A percentile compares a stretch with the other conserved stretches of the same genome.
These are phyloP conservation scores for Zostera marina DNA, from an alignment of 116 monocot genomes.

Conservation along the genomic window DNA sequence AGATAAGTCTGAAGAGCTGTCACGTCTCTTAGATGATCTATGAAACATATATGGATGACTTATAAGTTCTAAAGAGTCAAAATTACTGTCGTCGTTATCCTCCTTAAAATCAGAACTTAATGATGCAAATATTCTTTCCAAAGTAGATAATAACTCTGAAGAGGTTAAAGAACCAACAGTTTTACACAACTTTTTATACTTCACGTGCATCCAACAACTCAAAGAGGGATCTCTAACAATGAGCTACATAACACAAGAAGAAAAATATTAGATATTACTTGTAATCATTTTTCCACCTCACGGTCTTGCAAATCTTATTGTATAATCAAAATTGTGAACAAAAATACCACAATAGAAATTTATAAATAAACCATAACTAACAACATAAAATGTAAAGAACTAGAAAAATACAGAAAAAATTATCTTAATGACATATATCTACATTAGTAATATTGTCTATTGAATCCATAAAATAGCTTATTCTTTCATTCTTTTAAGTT, in stretches of 20 bases:
- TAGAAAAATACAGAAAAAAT: no score
- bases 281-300: neutral
- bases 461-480: no score
- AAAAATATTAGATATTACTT: neutral
- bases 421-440: no score
- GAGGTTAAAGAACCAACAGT: conserved; percentile 17
- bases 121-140: conserved; percentile 50
- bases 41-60: conserved; percentile 5
- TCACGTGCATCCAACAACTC: conserved; percentile 48
- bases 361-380: no score
- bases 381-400: no score
- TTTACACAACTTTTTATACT: conserved; percentile 36
- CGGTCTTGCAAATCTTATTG: neutral
- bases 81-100: conserved; percentile 19
- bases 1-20: conserved; percentile 11
- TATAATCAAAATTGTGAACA: neutral
- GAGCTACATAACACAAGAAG: conserved; percentile 27
- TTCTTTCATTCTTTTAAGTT: no score
- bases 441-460: no score
- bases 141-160: conserved; percentile 29
- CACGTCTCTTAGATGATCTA: conserved; percentile 8
- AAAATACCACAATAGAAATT: no score
- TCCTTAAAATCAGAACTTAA: conserved; percentile 16
- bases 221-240: conserved; percentile 44
- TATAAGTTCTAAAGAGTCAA: conserved; percentile 14